Evolutionary conservation across 345 rosid genomes (phyloP), one percentile per base, ranked within the genome.

Genomic region (Laguncularia racemosa): DNA sequence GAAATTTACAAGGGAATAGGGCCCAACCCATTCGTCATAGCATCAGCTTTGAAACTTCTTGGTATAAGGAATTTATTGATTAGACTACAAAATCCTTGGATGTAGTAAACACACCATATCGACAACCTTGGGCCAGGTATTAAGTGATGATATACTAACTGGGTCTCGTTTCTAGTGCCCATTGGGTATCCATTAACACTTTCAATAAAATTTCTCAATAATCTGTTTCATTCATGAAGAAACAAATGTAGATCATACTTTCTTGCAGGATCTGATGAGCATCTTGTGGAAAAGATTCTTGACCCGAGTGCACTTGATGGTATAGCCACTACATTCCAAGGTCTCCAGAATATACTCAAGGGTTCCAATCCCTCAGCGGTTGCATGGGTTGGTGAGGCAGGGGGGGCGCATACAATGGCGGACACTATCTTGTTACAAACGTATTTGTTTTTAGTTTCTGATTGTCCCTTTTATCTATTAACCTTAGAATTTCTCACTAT

Each of bases 351-450:
- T 67, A 62, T 67, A 51, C 66, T 92, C 44, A 77, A 71, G 66
- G 82, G 52, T 56, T 78, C 95, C 50, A 49, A 71, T 69, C 75
- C 89, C 21, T 70, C 80, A 12, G 83, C 81, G 14, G 73, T 54
- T 48, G 88, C 96, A 23, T 89, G 97, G 97, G 95, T 93, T 68
- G 92, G 99, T 44, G 99, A 93, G 66, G 48, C 97, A 20, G 99
- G 99, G 66, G 97, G 99, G 45, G 97, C 97, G 97, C 97, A 53
- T 89, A 85, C 79, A 93, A 89, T 81, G 87, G 96, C 16, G 99
- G 99, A 43, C 80, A 55, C 18, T 73, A 85, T 61, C 88, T 60
- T 61, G 95, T 93, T 54, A 77, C 88, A 26, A 82, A 93, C 71
- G 86, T 96, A 1, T 93, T 93, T 53, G 95, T 89, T 46, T 83